phyloP scores from a whole-genome alignment of 257 asterid species.

The Ophiorrhiza pumila region DNA sequence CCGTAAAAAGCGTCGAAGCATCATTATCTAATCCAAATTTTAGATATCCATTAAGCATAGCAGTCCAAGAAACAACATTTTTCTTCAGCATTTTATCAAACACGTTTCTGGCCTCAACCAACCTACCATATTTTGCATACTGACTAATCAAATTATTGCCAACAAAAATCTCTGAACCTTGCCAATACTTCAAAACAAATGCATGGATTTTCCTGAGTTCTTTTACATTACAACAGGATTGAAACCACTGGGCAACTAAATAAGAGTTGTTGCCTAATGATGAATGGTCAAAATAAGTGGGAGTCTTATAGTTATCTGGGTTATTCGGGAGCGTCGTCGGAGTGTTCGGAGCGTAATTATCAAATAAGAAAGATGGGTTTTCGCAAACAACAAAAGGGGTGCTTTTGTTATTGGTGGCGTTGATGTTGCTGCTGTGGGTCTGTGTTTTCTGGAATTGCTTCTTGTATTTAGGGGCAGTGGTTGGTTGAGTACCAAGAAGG shows the following conservation, averaged over 20 bases:
- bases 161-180: conserved; percentile 32
- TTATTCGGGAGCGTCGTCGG: not conserved
- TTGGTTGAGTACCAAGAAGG: conserved; percentile 23
- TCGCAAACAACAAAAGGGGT: conserved; percentile 13
- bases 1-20: conserved; percentile 44
- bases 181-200: conserved; percentile 34
- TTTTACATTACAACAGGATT: conserved; percentile 38
- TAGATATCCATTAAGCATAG: conserved; percentile 84
- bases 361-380: conserved; percentile 13
- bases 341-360: conserved; percentile 9
- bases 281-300: conserved; percentile 4
- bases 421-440: conserved; percentile 5
- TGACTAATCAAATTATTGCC: conserved; percentile 57
- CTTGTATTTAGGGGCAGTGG: conserved; percentile 16
- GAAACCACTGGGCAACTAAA: conserved; percentile 48
- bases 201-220: conserved; percentile 52
- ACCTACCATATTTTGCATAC: conserved; percentile 48
- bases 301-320: conserved; percentile 11
- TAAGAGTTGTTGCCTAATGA: conserved; percentile 25
- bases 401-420: conserved; percentile 6
- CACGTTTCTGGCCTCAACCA: conserved; percentile 62
- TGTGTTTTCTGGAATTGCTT: conserved; percentile 15
- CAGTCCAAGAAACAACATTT: conserved; percentile 89
- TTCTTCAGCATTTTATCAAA: conserved; percentile 68
- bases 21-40: conserved; percentile 45